A percentile compares a stretch with the other conserved stretches of the same genome.
Conservation (phyloP, 768 basidiomycete species). For the Auriscalpium vulgare region DNA sequence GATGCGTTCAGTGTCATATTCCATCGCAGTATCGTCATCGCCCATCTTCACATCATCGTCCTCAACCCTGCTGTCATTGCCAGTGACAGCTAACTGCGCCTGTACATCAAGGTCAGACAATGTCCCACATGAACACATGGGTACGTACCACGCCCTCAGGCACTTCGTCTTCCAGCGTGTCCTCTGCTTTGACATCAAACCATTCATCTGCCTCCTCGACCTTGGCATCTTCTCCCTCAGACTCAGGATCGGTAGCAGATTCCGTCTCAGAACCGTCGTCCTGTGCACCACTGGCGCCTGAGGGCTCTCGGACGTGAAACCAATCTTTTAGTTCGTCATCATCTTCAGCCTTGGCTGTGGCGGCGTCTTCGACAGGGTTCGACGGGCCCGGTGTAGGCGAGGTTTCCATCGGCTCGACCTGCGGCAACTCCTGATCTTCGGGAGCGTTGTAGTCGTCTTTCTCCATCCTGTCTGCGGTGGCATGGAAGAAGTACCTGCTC, state of each 20-base stretch:
- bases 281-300: conserved; percentile 11
- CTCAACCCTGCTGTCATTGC: neutral
- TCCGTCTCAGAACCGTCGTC: conserved; percentile 29
- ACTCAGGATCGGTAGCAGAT: conserved; percentile 56
- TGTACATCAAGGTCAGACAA: neutral
- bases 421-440: conserved; percentile 9
- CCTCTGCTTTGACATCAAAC: conserved; percentile 19
- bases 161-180: neutral
- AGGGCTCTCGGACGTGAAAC: conserved; percentile 10
- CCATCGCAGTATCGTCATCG: conserved; percentile 55
- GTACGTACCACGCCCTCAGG: conserved; percentile 2
- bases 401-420: conserved; percentile 31
- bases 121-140: neutral
- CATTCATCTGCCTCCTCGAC: conserved; percentile 34
- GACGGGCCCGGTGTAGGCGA: conserved; percentile 12
- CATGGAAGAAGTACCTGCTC: conserved; percentile 72
- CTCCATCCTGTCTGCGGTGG: conserved; percentile 42
- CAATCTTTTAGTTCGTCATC: conserved; percentile 14
- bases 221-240: conserved; percentile 52
- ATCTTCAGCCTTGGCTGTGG: conserved; percentile 6
- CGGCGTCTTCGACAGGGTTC: neutral
- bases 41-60: conserved; percentile 44
- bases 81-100: neutral
- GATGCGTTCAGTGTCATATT: conserved; percentile 72
- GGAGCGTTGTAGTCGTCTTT: conserved; percentile 40